These are phyloP conservation scores for Protea cynaroides DNA, from an alignment of 164 flowering plant species.

Conservation along the genomic window DNA sequence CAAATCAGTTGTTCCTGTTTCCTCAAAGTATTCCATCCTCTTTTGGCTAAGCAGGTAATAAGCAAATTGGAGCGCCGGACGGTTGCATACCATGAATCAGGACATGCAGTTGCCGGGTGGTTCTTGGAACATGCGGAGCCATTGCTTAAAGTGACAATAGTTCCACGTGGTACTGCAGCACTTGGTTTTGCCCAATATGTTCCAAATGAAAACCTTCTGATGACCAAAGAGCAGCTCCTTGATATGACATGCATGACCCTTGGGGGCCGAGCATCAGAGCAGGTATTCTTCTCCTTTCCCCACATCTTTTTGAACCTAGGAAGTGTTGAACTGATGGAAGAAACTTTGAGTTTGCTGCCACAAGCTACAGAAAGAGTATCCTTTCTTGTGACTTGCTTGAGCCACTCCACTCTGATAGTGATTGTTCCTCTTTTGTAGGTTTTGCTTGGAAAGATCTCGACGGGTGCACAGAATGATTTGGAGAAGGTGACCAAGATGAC, in stretches of 20 bases:
- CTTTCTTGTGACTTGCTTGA: background rate
- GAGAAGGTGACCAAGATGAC: conserved; percentile 97
- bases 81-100: conserved; percentile 95
- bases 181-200: conserved; percentile 97
- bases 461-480: conserved; percentile 94
- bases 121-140: conserved; percentile 91
- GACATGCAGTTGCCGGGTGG: conserved; percentile 96
- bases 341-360: background rate
- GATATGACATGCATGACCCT: conserved; percentile 99
- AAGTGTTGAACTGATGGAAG: too few relatives aligned
- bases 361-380: background rate
- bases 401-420: background rate
- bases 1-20: too few relatives aligned
- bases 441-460: conserved; percentile 79
- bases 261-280: conserved; percentile 95
- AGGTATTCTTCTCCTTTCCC: conserved; percentile 34
- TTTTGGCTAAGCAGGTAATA: conserved; percentile 55
- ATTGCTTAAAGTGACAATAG: conserved; percentile 84
- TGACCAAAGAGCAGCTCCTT: conserved; percentile 95
- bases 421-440: conserved; percentile 40
- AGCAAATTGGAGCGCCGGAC: conserved; percentile 81
- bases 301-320: too few relatives aligned
- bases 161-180: conserved; percentile 96
- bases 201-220: conserved; percentile 86
- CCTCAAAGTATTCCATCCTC: background rate